These are phyloP conservation scores for Allium fistulosum DNA, from an alignment of 106 monocot species.

Conservation along the genomic window DNA sequence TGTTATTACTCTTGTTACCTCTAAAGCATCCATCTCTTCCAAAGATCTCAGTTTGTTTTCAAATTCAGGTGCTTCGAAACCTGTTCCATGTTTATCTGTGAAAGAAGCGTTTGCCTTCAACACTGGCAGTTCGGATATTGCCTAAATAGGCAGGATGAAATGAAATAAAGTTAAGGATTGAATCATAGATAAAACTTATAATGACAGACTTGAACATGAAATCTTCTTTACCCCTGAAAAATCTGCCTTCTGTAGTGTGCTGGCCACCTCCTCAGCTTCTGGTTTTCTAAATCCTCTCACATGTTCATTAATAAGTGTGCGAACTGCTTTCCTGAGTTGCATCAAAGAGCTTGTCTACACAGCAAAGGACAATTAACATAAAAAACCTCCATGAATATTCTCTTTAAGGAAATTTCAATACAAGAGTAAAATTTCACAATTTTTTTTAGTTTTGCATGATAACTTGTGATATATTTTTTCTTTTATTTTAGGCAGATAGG, in stretches of 20 bases:
- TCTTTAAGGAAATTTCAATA: background rate
- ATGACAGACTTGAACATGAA: background rate
- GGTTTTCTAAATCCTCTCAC: slow-evolving; percentile 17
- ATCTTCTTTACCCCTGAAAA: slow-evolving; percentile 57
- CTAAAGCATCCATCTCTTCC: slow-evolving; percentile 2
- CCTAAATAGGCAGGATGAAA: background rate
- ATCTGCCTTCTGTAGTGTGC: slow-evolving; percentile 44
- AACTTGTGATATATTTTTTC: background rate
- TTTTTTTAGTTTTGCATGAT: background rate
- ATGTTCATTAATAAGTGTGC: slow-evolving; percentile 48
- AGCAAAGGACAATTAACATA: background rate
- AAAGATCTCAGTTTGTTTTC: background rate
- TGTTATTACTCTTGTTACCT: background rate
- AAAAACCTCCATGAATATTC: background rate
- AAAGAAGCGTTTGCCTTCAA: background rate
- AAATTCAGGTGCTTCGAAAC: background rate
- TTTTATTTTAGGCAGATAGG: background rate
- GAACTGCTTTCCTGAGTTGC: slow-evolving; percentile 64
- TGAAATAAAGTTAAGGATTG: background rate
- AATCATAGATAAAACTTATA: background rate
- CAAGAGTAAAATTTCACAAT: background rate
- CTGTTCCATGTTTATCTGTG: background rate
- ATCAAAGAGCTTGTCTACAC: slow-evolving; percentile 51
- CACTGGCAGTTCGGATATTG: background rate
- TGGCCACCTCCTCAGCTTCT: slow-evolving; percentile 17